Evolutionary conservation across 2,329 filamentous ascomycete genomes (phyloP), one percentile per base, ranked within the genome.

Genomic region (Hansfordia pulvinata): DNA sequence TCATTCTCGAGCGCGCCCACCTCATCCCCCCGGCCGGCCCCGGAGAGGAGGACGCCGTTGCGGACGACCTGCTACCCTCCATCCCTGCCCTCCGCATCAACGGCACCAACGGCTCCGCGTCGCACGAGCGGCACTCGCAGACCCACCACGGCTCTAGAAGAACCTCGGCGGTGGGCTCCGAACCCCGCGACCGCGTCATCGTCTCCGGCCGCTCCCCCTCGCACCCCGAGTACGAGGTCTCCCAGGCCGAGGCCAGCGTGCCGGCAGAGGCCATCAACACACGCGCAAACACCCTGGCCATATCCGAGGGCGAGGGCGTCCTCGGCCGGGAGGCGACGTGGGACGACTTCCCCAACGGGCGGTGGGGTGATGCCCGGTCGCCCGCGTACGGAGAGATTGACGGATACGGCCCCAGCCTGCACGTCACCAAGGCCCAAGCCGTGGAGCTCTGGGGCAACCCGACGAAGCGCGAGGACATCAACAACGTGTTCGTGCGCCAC

Each of bases 261-360:
- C 82, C 75, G 2, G 69, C 69, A 3, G 75, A 75, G 39, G 71
- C 68, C 28, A 64, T 88, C 42, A 86, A 88, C 47, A 75, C 72
- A 12, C 71, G 86, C 27, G 77, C 78, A 30, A 88, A 86, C 49
- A 90, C 84, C 1, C 67, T 96, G 8, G 84, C 86, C 16, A 94
- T 94, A 31, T 93, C 86, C 0, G 88, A 96, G 56, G 88, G 90
- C 5, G 80, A 93, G 44, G 90, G 88, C 14, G 69, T 80, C 4
- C 62, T 94, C 6, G 90, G 88, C 8, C 70, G 90, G 26, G 88
- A 96, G 60, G 90, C 90, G 18, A 98, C 90, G 1, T 98, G 90
- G 90, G 90, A 98, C 44, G 90, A 98, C 46, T 98, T 85, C 52
- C 88, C 88, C 35, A 96, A 96, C 58, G 90, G 88, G 16, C 73